These are phyloP conservation scores for Nitzschia sp. DNA, from an alignment of 108 stramenopile species.

Conservation along the genomic window DNA sequence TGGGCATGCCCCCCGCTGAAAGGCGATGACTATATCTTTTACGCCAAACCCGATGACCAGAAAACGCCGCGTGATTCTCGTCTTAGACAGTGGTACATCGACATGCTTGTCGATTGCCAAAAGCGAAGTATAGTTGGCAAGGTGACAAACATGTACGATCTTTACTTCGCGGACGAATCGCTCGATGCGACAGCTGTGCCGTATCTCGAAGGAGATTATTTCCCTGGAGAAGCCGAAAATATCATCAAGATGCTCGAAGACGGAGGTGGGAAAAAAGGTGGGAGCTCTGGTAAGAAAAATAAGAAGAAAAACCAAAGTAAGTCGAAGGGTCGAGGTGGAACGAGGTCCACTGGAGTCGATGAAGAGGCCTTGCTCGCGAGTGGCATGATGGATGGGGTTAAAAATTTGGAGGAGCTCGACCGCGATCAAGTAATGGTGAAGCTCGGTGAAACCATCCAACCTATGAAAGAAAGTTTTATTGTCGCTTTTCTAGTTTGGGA, in stretches of 20 bases:
- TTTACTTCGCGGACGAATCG: constrained; percentile 84
- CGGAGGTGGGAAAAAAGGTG: constrained; percentile 66
- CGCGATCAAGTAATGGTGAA: constrained; percentile 94
- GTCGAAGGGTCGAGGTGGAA: constrained; percentile 61
- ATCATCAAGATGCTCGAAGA: constrained; percentile 94
- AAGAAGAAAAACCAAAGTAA: constrained; percentile 55
- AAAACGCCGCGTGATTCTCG: constrained; percentile 92
- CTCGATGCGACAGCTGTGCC: constrained; percentile 89
- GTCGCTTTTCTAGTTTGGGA: constrained; percentile 93
- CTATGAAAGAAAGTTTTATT: constrained; percentile 98
- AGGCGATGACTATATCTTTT: constrained; percentile 99
- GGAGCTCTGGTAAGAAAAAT: constrained; percentile 63
- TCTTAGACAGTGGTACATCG: constrained; percentile 94
- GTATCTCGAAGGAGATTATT: constrained; percentile 98
- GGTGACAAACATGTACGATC: constrained; percentile 94
- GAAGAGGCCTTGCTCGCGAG: constrained; percentile 69
- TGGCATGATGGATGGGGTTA: constrained; percentile 55
- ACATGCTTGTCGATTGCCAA: constrained; percentile 92
- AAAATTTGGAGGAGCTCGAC: constrained; percentile 57
- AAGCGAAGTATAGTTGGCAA: constrained; percentile 85
- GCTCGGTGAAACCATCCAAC: constrained; percentile 90
- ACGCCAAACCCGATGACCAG: constrained; percentile 97
- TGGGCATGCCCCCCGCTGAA: constrained; percentile 99
- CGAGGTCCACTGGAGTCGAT: constrained; percentile 58
- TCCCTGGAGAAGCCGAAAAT: constrained; percentile 97